These are phyloP conservation scores for Scenedesmus sp. DNA, from an alignment of 163 green algal species.

Conservation along the genomic window DNA sequence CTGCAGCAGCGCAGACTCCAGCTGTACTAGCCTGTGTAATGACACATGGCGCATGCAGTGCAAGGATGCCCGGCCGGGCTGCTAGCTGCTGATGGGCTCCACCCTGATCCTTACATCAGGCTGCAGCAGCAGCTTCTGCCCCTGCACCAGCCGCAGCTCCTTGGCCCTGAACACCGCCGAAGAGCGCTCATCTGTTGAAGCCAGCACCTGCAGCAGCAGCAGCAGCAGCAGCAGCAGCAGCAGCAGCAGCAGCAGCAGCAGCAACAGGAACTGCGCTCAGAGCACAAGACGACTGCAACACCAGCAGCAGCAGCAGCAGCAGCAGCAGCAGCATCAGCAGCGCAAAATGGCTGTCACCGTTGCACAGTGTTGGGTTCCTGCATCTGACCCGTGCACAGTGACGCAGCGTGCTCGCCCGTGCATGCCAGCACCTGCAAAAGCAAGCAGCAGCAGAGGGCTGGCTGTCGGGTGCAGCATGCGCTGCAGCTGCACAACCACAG, in stretches of 20 bases:
- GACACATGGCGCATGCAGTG: too few relatives aligned
- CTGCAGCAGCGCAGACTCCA: too few relatives aligned
- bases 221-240: too few relatives aligned
- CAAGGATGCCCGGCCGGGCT: too few relatives aligned
- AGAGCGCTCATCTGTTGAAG: neutral
- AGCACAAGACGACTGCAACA: too few relatives aligned
- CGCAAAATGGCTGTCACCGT: neutral
- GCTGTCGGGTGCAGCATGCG: constrained; percentile 78
- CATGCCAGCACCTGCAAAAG: too few relatives aligned
- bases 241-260: neutral
- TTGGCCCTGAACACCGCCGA: constrained; percentile 64
- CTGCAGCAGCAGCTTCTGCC: constrained; percentile 67
- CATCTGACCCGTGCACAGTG: too few relatives aligned
- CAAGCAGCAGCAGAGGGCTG: too few relatives aligned
- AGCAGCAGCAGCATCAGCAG: neutral
- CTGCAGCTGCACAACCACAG: constrained; percentile 80
- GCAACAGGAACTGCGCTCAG: too few relatives aligned
- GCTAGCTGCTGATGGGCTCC: neutral
- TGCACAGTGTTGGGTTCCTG: too few relatives aligned
- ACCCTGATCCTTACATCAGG: constrained; percentile 55
- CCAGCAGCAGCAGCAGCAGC: constrained; percentile 28
- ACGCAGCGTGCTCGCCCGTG: too few relatives aligned
- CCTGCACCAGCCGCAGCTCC: constrained; percentile 85
- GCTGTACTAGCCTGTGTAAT: too few relatives aligned
- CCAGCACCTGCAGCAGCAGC: neutral